Base-by-base conservation (phyloP, 306 rosid genomes). In the Lathyrus sativus region DNA sequence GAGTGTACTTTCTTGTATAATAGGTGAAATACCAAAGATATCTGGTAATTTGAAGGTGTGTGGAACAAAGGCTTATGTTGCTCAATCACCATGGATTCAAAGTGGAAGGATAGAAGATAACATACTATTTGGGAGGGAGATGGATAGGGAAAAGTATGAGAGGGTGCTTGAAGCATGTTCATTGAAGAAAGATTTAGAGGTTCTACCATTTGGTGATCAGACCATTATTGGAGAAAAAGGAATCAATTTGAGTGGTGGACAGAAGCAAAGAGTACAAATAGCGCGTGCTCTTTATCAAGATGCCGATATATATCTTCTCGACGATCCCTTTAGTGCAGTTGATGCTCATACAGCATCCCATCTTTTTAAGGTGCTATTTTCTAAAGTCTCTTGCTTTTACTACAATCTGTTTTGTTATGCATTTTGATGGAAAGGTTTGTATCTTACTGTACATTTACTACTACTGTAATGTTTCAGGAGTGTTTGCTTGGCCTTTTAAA, bases 311-410 rank as follows among this genome's bases (percentile, higher is more conserved):
- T 91, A 91, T 80, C 80, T 91, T 35, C 84, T 86, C 58, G 97
- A 88, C 50, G 97, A 91, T 83, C 97, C 97, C 10, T 91, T 91
- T 67, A 91, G 95, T 70, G 97, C 92, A 33, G 90, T 91, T 33
- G 97, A 88, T 83, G 97, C 95, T 76, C 97, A 91, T 77, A 91
- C 97, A 13, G 95, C 92, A 80, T 91, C 95, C 14, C 95, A 88
- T 74, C 80, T 88, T 66, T 88, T 88, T 78, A 84, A 88, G 91
- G 95, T 85, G 64, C 24, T 38, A 46, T 17, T 55, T 65, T 43
- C 14, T 56, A 15, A 41, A 33, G 29, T 76, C 42, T 22, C 3
- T 19, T 70, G 10, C 2, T 68, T 42, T 11, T 28, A 35, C 28
- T 11, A 58, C 45, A 54, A 9, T 69, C 6, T 18, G 7, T 55